These are phyloP conservation scores for Moniliophthora roreri DNA, from an alignment of 1,284 basidiomycete genomes.

Conservation along the genomic window DNA sequence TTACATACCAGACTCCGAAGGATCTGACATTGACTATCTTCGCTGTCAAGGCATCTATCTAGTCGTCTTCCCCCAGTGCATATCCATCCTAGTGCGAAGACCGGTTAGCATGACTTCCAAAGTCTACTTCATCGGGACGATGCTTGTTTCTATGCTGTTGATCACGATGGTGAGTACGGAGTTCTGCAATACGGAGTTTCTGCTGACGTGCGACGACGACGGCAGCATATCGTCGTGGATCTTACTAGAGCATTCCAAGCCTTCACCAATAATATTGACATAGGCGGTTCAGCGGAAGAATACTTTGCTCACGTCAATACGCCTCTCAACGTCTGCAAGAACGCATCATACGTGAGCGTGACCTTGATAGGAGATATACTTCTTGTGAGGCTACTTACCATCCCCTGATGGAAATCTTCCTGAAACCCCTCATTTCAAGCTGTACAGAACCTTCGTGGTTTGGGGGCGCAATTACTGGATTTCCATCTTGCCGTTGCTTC, in stretches of 20 bases:
- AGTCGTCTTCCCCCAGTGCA: slow-evolving; percentile 1
- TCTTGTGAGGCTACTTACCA: background rate
- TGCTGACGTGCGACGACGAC: too few relatives aligned
- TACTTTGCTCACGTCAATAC: slow-evolving; percentile 4
- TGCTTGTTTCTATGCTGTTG: background rate
- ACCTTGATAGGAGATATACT: slow-evolving; percentile 8
- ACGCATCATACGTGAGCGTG: slow-evolving; percentile 3
- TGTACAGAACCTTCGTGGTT: slow-evolving; percentile 7
- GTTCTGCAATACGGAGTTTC: background rate
- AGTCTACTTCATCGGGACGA: slow-evolving; percentile 3
- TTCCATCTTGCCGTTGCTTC: background rate
- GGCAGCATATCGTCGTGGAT: slow-evolving; percentile 8
- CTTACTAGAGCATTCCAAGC: slow-evolving; percentile 4
- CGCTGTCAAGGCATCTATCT: slow-evolving; percentile 4
- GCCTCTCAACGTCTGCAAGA: background rate
- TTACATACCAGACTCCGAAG: background rate
- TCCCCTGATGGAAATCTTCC: background rate
- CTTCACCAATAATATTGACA: slow-evolving; percentile 3
- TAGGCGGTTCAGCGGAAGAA: background rate
- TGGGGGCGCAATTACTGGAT: slow-evolving; percentile 3
- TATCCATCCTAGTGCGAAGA: background rate
- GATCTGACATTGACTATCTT: background rate
- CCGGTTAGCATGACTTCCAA: background rate
- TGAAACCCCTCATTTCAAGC: background rate
- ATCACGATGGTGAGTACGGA: background rate